Evolutionary conservation across 148 eudicot species (phyloP), one percentile per base, ranked within the genome.

Genomic region (Amaranthus palmeri): DNA sequence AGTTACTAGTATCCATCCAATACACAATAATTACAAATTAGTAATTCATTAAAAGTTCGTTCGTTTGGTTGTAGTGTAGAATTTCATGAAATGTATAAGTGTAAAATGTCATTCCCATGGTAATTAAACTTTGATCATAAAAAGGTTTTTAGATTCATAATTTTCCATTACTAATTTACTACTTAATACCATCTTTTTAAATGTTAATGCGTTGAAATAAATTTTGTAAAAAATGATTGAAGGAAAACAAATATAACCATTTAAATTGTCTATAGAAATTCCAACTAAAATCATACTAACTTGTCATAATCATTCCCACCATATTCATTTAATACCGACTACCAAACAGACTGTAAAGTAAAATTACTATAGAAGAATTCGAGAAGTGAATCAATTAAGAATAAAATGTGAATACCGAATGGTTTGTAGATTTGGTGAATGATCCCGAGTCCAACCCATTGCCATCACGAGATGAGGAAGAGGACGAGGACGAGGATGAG

Each of bases 401-500:
- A 41, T 8, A n/a, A 54, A 56, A 0, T 18, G 50, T 61, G 56
- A 83, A 64, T 85, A 85, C 88, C 80, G 55, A 62, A n/a, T 79
- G 81, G 60, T 68, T 68, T 60, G 63, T 50, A 11, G 72, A 63
- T 81, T 88, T 76, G 44, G 79, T 78, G 55, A 68, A 18, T 7
- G 76, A 57, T 49, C 76, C 76, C 7, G 82, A 69, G 45, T 86
- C 86, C 44, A 65, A 42, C 18, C 67, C 66, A 59, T 81, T 46
- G 2, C 77, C 82, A 68, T 80, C 77, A 68, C 45, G 71, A 65
- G 70, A 77, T 47, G 83, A 74, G 4, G 84, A 72, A 66, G 78
- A 75, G 5, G 65, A 7, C 8, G 65, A 61, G 5, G 65, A 7
- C 8, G 65, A 61, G 4, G 42, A 8, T 0, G 43, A 17, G 41